Base-by-base conservation (phyloP, 176 grass and related monocot genomes). In the Rhynchospora breviuscula region DNA sequence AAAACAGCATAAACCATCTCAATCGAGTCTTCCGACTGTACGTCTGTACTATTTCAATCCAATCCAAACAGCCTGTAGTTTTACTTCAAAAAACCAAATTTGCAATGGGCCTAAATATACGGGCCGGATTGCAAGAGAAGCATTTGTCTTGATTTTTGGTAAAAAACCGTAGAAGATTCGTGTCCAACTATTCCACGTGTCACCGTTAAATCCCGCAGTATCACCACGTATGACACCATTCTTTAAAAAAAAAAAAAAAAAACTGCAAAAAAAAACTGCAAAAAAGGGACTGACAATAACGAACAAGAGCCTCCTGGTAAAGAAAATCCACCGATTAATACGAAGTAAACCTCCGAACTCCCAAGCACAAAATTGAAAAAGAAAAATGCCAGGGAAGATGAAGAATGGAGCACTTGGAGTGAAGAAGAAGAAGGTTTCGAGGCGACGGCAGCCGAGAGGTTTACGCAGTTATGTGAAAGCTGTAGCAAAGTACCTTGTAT, bases 381-480 rank as follows among this genome's bases (percentile, higher is more conserved):
- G 46, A 21, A 64, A 82, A 29, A 71, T 59, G 49, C 40, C 15
- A 1, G 83, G 72, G 56, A 81, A 22, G 11, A 84, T 83, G 63
- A 77, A 73, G 1, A 60, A 49, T 67, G 83, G 78, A 63, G 23
- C 25, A 53, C n/a, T 14, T 35, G 52, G 79, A 56, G 25, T 40
- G 13, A 75, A 85, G 52, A 84, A 82, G 84, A 86, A 71, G 84
- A 85, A 66, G 14, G 10, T 52, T n/a, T 18, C 47, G 18, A 90
- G 80, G 56, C 80, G 63, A 63, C 72, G 25, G 10, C 47, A 49
- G 35, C 82, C 47, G 46, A 64, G 40, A 14, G 62, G 81, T 1
- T 33, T 82, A 48, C 40, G 62, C 18, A 85, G 79, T 23, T 80
- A 86, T 52, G 80, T n/a, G 13, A 84, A 80, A 76, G 60, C 72